Evolutionary conservation across 768 basidiomycete genomes (phyloP).

Genomic region (Auriculariales sp.): DNA sequence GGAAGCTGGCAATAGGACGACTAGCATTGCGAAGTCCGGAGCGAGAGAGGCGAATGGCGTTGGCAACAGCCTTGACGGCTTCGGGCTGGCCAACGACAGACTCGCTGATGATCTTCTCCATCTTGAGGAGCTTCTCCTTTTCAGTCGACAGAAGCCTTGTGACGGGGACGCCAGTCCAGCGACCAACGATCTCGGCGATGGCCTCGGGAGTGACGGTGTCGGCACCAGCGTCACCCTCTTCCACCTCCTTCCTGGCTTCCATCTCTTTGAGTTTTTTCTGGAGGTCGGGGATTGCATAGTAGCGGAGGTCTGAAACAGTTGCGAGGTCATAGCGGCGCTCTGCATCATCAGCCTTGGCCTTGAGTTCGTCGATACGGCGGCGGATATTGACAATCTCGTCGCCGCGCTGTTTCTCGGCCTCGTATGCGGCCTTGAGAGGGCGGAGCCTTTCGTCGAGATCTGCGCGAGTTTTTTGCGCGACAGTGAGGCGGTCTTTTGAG

Average conservation of each 20-base stretch:
- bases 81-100: conserved; percentile 83
- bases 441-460: conserved; percentile 74
- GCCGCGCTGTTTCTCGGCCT: conserved; percentile 69
- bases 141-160: conserved; percentile 77
- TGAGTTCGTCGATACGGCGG: conserved; percentile 78
- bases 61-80: conserved; percentile 84
- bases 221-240: conserved; percentile 45
- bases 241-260: conserved; percentile 56
- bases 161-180: conserved; percentile 90
- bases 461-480: conserved; percentile 63
- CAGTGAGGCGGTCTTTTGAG: conserved; percentile 66
- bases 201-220: conserved; percentile 76
- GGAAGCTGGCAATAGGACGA: conserved; percentile 82
- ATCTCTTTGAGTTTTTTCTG: conserved; percentile 30
- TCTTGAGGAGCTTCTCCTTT: conserved; percentile 70
- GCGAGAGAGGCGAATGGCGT: conserved; percentile 83
- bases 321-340: conserved; percentile 69
- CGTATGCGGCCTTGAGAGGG: conserved; percentile 74
- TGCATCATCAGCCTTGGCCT: conserved; percentile 84
- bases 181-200: conserved; percentile 86
- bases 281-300: conserved; percentile 84
- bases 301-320: conserved; percentile 76
- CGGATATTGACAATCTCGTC: conserved; percentile 67
- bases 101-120: conserved; percentile 71
- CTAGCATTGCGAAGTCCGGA: conserved; percentile 85